phyloP scores from a whole-genome alignment of 306 rosid species.

The Comarum palustre region DNA sequence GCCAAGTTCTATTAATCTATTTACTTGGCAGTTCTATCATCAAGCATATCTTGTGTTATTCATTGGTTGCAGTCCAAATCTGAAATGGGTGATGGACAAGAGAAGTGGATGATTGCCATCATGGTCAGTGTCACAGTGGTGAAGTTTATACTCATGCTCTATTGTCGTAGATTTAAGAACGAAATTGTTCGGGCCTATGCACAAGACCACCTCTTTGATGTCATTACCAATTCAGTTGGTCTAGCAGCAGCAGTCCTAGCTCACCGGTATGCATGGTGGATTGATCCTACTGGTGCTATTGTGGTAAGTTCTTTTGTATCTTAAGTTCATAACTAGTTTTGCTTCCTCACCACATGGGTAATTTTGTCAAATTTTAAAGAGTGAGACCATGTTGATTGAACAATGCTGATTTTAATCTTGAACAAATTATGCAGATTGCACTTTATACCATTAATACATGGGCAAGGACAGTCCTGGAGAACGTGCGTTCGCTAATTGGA shows the following conservation, averaged over 20 bases:
- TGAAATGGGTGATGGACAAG: constrained; percentile 27
- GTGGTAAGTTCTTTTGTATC: constrained; percentile 45
- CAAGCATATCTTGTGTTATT: background rate
- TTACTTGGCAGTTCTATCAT: background rate
- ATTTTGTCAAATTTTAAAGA: background rate
- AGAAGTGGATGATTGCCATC: constrained; percentile 65
- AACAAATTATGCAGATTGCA: constrained; percentile 60
- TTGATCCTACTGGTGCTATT: constrained; percentile 80
- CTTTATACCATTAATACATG: constrained; percentile 72
- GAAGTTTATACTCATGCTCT: constrained; percentile 72
- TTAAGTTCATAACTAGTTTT: background rate
- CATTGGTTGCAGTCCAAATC: constrained; percentile 33
- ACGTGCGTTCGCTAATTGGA: constrained; percentile 64
- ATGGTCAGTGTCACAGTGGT: constrained; percentile 66
- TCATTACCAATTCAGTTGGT: constrained; percentile 75
- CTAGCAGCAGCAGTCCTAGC: constrained; percentile 77
- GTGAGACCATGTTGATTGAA: background rate
- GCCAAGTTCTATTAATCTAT: background rate
- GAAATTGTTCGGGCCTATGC: constrained; percentile 74
- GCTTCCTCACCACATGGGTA: background rate
- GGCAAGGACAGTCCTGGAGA: constrained; percentile 72
- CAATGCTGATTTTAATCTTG: background rate
- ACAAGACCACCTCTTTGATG: constrained; percentile 75
- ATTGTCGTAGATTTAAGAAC: constrained; percentile 63
- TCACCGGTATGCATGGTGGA: constrained; percentile 57